These are phyloP conservation scores for Xylaria sp. DNA, from an alignment of 495 filamentous ascomycete genomes.

Conservation along the genomic window DNA sequence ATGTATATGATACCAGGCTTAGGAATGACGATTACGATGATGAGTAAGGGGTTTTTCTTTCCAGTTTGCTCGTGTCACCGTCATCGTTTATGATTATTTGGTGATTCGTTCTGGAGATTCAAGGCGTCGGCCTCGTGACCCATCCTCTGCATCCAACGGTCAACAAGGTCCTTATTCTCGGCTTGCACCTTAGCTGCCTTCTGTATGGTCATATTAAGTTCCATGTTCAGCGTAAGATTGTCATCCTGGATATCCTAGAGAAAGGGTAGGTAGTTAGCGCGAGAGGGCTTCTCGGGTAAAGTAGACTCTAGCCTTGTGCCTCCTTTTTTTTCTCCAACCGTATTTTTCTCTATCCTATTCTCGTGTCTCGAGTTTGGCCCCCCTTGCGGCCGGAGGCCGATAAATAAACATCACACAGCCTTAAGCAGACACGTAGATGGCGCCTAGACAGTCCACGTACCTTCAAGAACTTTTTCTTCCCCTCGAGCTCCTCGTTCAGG, in stretches of 20 bases:
- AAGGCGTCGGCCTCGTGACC: constrained; percentile 85
- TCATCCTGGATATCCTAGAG: constrained; percentile 86
- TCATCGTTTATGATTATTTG: constrained; percentile 28
- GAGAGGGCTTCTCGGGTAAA: background rate
- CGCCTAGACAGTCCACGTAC: constrained; percentile 47
- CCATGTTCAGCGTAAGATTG: constrained; percentile 80
- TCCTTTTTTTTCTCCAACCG: constrained; percentile 20
- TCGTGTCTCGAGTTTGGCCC: background rate
- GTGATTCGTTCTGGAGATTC: constrained; percentile 67
- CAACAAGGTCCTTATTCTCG: constrained; percentile 90
- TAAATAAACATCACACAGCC: constrained; percentile 10
- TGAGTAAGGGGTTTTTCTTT: constrained; percentile 4
- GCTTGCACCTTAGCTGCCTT: constrained; percentile 67
- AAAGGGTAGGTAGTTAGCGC: constrained; percentile 9
- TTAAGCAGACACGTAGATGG: background rate
- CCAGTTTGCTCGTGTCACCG: constrained; percentile 15
- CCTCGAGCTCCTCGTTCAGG: constrained; percentile 82
- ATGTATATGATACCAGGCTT: constrained; percentile 33
- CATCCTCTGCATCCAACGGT: constrained; percentile 89
- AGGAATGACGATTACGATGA: constrained; percentile 30
- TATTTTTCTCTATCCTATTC: background rate
- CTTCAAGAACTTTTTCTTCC: constrained; percentile 81
- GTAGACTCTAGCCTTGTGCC: background rate
- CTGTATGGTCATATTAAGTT: constrained; percentile 86
- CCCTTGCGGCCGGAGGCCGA: background rate